Conservation (phyloP, 2,329 filamentous ascomycete genomes). For the Sordariomycetes sp. region DNA sequence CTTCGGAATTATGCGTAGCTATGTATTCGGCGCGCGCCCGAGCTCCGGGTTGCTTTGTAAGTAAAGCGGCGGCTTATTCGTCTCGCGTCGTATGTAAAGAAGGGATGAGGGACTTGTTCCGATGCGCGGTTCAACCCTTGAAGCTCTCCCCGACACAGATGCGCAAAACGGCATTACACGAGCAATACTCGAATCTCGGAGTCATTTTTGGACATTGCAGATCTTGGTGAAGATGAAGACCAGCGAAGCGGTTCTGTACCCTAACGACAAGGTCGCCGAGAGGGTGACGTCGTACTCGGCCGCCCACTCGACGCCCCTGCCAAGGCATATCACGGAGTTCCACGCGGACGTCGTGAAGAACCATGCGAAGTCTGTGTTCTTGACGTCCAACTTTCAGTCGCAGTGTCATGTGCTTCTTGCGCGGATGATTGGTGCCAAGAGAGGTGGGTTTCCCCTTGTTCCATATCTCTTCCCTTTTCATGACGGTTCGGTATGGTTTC, state of each 20-base stretch:
- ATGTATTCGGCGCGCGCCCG: no score
- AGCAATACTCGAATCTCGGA: not conserved
- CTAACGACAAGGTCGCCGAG: constrained; percentile 23
- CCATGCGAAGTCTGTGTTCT: constrained; percentile 18
- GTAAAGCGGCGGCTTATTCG: no score
- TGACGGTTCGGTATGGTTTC: no score
- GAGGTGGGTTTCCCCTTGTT: constrained; percentile 10
- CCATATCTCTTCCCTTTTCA: not conserved
- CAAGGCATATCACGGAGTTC: constrained; percentile 25
- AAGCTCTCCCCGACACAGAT: no score
- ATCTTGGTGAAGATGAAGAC: constrained; percentile 21
- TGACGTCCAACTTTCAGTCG: constrained; percentile 27
- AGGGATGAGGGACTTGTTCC: no score
- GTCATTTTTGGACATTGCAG: not conserved
- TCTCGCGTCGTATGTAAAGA: no score
- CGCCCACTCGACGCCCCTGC: constrained; percentile 25
- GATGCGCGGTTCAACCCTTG: no score
- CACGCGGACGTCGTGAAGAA: constrained; percentile 17
- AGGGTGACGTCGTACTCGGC: constrained; percentile 28
- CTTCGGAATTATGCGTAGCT: no score
- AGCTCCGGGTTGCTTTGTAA: no score
- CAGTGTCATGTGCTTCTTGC: constrained; percentile 27
- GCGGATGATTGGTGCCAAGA: constrained; percentile 23
- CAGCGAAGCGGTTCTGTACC: constrained; percentile 24
- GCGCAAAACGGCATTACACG: not conserved